Evolutionary conservation across 2,329 filamentous ascomycete genomes (phyloP).

Genomic region (Ceratocystis papillata): DNA sequence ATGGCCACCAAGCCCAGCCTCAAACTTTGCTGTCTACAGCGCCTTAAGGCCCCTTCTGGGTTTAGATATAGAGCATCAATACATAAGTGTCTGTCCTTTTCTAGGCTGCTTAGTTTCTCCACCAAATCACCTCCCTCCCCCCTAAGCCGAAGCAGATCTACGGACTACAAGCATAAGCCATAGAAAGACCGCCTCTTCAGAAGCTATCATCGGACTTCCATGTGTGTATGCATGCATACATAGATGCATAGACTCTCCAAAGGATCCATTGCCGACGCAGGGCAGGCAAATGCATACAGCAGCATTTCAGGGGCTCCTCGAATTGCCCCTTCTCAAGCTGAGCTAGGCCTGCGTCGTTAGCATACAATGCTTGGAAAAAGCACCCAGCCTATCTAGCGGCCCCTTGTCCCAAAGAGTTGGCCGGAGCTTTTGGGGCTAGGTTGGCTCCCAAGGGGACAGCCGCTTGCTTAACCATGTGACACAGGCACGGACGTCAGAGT

Average conservation of each 20-base stretch:
- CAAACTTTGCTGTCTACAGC: no score
- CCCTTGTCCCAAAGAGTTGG: background rate
- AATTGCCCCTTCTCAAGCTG: background rate
- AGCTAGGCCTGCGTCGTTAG: no score
- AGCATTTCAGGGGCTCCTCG: background rate
- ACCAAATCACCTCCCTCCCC: background rate
- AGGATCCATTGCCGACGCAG: background rate
- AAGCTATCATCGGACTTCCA: background rate
- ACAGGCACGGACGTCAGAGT: constrained; percentile 2
- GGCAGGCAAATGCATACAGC: background rate
- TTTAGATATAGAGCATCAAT: no score
- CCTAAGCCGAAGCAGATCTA: background rate
- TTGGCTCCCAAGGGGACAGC: background rate
- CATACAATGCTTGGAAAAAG: no score
- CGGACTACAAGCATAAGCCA: no score
- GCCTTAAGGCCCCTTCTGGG: no score
- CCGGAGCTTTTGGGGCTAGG: background rate
- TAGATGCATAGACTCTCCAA: background rate
- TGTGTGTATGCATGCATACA: background rate
- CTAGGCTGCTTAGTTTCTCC: no score
- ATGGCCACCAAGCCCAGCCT: no score
- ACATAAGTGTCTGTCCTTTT: no score
- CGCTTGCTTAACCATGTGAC: background rate
- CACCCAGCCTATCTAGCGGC: no score
- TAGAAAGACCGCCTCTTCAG: background rate